These are phyloP conservation scores for Calocybe gangraenosa DNA, from an alignment of 768 basidiomycete genomes.

Conservation along the genomic window DNA sequence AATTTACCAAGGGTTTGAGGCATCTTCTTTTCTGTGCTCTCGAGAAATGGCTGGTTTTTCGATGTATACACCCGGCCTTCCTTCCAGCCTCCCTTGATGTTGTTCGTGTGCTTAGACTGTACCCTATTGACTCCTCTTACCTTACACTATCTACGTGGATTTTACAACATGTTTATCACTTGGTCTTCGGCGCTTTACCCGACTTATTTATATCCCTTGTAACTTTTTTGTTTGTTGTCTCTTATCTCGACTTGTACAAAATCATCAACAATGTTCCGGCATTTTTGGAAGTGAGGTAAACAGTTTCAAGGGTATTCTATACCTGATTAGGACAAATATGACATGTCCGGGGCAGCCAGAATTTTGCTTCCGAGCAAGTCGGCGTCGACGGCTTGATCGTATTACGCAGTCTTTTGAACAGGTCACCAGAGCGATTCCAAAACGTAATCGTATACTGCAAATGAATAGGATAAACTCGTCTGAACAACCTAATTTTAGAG, in stretches of 20 bases:
- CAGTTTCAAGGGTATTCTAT: neutral
- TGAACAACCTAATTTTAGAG: too few species aligned
- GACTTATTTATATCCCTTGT: conserved; percentile 24
- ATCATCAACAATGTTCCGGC: neutral
- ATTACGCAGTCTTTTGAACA: too few species aligned
- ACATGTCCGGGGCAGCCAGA: neutral
- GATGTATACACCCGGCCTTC: neutral
- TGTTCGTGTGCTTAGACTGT: conserved; percentile 11
- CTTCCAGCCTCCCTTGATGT: conserved; percentile 1
- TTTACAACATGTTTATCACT: conserved; percentile 19
- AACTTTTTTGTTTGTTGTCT: neutral
- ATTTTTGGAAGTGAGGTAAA: neutral
- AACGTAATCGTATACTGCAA: too few species aligned
- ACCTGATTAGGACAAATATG: neutral
- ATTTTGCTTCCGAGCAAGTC: neutral
- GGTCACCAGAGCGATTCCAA: too few species aligned
- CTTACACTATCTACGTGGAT: conserved; percentile 28
- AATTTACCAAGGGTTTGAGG: neutral
- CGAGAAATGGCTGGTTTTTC: too few species aligned
- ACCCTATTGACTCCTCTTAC: conserved; percentile 6
- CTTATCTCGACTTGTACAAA: conserved; percentile 15
- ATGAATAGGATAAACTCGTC: too few species aligned
- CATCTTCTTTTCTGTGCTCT: too few species aligned
- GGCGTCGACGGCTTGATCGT: neutral
- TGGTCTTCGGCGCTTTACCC: conserved; percentile 21